Evolutionary conservation across 768 basidiomycete species (phyloP).

Genomic region (Cystobasidium ongulense): DNA sequence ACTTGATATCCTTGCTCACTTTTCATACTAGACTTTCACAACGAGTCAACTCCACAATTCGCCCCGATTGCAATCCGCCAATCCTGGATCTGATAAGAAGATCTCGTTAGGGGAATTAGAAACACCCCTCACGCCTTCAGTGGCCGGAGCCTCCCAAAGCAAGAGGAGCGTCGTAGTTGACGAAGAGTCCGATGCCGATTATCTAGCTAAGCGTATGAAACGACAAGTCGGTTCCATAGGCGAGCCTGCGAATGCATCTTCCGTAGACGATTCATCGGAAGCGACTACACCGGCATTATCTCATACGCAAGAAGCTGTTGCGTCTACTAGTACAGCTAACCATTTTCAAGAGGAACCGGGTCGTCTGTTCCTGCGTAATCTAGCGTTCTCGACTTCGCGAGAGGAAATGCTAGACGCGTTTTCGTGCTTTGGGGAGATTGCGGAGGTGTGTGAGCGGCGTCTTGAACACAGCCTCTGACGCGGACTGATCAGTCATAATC

Average conservation of each 20-base stretch:
- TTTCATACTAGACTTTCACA: too few species aligned
- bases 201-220: conserved; percentile 43
- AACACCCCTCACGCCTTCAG: too few species aligned
- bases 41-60: too few species aligned
- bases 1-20: too few species aligned
- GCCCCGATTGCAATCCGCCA: too few species aligned
- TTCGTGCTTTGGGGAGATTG: conserved; percentile 60
- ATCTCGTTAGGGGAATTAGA: too few species aligned
- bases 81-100: too few species aligned
- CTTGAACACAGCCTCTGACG: neutral
- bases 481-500: neutral
- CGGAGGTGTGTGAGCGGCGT: conserved; percentile 54
- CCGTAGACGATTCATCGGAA: neutral
- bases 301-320: conserved; percentile 48
- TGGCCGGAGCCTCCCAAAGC: neutral
- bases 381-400: conserved; percentile 75
- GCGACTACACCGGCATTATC: too few species aligned
- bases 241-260: conserved; percentile 21
- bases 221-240: conserved; percentile 20
- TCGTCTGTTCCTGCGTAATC: conserved; percentile 85
- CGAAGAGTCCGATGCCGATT: conserved; percentile 45
- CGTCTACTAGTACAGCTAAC: neutral
- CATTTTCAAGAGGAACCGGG: conserved; percentile 37
- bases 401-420: conserved; percentile 62
- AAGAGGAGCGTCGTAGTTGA: conserved; percentile 34